These are phyloP conservation scores for Salix viminalis DNA, from an alignment of 345 rosid genomes.

Conservation along the genomic window DNA sequence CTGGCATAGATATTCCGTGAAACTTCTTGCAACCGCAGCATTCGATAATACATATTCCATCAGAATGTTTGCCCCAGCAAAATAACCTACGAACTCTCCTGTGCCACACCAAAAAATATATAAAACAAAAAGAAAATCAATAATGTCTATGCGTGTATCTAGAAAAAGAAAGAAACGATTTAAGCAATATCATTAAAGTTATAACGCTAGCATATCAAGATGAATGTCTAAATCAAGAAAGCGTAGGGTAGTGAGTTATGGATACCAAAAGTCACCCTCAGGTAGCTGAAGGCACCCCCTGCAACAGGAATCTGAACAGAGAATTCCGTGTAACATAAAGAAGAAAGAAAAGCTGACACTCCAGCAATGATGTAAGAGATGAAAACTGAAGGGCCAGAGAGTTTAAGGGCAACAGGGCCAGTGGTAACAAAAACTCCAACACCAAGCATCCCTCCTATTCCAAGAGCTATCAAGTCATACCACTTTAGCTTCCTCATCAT, in stretches of 20 bases:
- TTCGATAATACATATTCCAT: slow-evolving; percentile 94
- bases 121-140: neutral
- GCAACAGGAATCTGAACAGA: slow-evolving; percentile 92
- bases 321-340: slow-evolving; percentile 91
- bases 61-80: slow-evolving; percentile 83
- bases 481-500: slow-evolving; percentile 85
- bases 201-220: neutral
- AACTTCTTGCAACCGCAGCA: slow-evolving; percentile 87
- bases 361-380: slow-evolving; percentile 79
- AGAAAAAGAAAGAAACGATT: slow-evolving; percentile 1
- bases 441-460: slow-evolving; percentile 93
- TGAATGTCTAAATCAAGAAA: neutral
- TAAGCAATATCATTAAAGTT: neutral
- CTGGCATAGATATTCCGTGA: slow-evolving; percentile 69
- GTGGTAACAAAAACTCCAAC: slow-evolving; percentile 91
- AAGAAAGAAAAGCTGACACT: slow-evolving; percentile 76
- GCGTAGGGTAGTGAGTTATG: neutral
- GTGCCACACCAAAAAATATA: neutral
- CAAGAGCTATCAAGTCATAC: slow-evolving; percentile 85
- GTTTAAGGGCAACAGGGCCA: slow-evolving; percentile 54
- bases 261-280: slow-evolving; percentile 88
- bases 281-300: slow-evolving; percentile 93
- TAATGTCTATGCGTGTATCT: neutral
- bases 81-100: slow-evolving; percentile 90
- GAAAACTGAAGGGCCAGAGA: slow-evolving; percentile 80